A percentile compares a stretch with the other conserved stretches of the same genome.
phyloP scores from a whole-genome alignment of 441 rosid genomes.

The Erodium trifolium region DNA sequence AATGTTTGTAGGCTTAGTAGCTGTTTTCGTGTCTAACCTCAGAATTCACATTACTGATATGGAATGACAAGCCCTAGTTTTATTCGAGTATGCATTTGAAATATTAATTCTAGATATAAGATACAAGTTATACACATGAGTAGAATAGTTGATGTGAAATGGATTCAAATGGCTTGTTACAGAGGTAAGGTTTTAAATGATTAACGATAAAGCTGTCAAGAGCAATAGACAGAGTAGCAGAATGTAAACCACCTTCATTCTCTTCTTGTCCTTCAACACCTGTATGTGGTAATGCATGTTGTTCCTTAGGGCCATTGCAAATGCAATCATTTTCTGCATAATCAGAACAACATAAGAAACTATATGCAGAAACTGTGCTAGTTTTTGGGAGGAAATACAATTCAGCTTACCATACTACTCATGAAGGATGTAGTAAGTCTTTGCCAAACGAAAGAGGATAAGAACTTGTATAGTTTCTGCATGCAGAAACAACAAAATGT shows the following conservation, averaged over 20 bases:
- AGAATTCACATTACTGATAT: constrained; percentile 5
- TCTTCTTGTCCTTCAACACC: constrained; percentile 18
- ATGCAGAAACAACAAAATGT: not conserved
- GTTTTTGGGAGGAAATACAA: not conserved
- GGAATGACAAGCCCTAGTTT: not conserved
- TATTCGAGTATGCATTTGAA: too few relatives aligned
- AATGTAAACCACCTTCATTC: constrained; percentile 12
- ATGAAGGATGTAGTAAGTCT: not conserved
- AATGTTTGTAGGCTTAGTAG: constrained; percentile 24
- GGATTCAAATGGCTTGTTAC: too few relatives aligned
- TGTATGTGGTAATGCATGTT: constrained; percentile 24
- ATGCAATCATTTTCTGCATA: constrained; percentile 31
- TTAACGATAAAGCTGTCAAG: constrained; percentile 24
- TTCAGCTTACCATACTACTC: not conserved
- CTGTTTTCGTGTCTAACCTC: constrained; percentile 34
- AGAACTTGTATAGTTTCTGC: not conserved
- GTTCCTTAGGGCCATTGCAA: constrained; percentile 20
- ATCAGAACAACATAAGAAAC: not conserved
- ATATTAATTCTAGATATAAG: too few relatives aligned
- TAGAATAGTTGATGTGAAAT: too few relatives aligned
- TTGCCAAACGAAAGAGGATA: not conserved
- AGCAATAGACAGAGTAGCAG: constrained; percentile 22
- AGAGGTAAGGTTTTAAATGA: constrained; percentile 16
- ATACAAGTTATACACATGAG: too few relatives aligned
- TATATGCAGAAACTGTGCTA: not conserved